Evolutionary conservation across 148 eudicot species (phyloP).

Genomic region (Fagopyrum tataricum): DNA sequence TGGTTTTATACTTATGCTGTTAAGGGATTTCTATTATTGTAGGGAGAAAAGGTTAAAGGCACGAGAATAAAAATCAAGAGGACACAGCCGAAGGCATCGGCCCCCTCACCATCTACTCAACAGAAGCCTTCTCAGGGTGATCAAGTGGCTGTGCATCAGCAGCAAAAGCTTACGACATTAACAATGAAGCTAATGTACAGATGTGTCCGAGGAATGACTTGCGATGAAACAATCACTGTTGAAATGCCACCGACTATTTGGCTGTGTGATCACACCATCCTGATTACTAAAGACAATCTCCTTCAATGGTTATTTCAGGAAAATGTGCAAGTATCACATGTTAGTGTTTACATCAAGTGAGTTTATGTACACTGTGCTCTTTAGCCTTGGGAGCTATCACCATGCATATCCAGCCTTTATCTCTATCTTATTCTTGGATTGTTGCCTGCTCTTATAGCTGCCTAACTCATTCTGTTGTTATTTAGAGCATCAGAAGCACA

Average conservation of each 20-base stretch:
- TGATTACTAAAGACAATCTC: conserved; percentile 8
- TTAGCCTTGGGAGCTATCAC: background rate
- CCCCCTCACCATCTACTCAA: background rate
- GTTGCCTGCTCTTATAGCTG: background rate
- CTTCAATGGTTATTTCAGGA: conserved; percentile 1
- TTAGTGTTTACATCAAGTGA: conserved; percentile 14
- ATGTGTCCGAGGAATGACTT: conserved; percentile 2
- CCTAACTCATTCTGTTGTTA: background rate
- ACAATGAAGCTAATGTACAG: conserved; percentile 11
- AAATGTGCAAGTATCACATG: conserved; percentile 1
- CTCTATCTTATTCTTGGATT: background rate
- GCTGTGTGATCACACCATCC: background rate
- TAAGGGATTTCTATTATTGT: background rate
- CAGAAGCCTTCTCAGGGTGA: background rate
- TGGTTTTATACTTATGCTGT: background rate
- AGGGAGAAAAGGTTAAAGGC: conserved; percentile 1
- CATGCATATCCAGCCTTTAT: background rate
- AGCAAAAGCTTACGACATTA: conserved; percentile 2
- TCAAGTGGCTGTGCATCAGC: background rate
- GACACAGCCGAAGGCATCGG: background rate
- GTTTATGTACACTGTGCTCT: background rate
- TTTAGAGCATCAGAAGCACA: background rate
- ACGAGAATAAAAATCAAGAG: background rate
- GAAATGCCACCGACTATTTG: conserved; percentile 4
- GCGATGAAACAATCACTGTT: conserved; percentile 1